phyloP scores from a whole-genome alignment of 805 yeast genomes.

The Spathaspora sp. region DNA sequence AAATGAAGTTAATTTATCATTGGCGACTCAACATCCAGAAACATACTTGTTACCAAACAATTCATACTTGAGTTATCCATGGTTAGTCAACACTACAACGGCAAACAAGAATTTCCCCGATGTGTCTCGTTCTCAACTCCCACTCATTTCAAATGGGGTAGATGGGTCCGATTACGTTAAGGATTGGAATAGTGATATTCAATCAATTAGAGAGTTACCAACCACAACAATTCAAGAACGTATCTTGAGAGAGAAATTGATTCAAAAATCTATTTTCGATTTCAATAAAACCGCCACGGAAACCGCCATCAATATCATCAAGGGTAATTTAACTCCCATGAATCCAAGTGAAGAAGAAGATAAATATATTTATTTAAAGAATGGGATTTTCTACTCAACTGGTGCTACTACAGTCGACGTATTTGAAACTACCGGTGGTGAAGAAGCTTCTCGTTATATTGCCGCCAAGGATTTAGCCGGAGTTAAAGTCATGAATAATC shows the following conservation, averaged over 20 bases:
- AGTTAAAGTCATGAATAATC: conserved; percentile 61
- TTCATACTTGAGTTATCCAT: conserved; percentile 63
- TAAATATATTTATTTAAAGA: conserved; percentile 67
- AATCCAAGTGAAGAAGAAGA: conserved; percentile 69
- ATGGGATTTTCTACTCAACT: conserved; percentile 83
- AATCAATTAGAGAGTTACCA: conserved; percentile 73
- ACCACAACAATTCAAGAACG: conserved; percentile 57
- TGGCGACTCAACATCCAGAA: conserved; percentile 44
- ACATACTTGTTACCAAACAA: conserved; percentile 61
- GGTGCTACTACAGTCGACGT: conserved; percentile 64
- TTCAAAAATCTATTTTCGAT: conserved; percentile 68
- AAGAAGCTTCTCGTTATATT: conserved; percentile 81
- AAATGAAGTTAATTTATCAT: conserved; percentile 45
- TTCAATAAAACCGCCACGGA: conserved; percentile 72
- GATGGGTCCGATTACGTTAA: conserved; percentile 57
- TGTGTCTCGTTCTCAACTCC: conserved; percentile 56
- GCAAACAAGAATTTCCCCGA: conserved; percentile 41
- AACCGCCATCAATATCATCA: conserved; percentile 74
- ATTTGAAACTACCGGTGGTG: conserved; percentile 68
- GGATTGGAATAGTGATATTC: conserved; percentile 92
- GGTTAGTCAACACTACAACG: conserved; percentile 52
- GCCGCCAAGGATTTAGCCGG: conserved; percentile 76
- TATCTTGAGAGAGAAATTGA: conserved; percentile 68
- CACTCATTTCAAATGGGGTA: conserved; percentile 49
- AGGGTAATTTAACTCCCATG: conserved; percentile 72